A percentile compares a stretch with the other conserved stretches of the same genome.
These are phyloP conservation scores for Microcyclosporella mali DNA, from an alignment of 2,329 filamentous ascomycete genomes.

Conservation along the genomic window DNA sequence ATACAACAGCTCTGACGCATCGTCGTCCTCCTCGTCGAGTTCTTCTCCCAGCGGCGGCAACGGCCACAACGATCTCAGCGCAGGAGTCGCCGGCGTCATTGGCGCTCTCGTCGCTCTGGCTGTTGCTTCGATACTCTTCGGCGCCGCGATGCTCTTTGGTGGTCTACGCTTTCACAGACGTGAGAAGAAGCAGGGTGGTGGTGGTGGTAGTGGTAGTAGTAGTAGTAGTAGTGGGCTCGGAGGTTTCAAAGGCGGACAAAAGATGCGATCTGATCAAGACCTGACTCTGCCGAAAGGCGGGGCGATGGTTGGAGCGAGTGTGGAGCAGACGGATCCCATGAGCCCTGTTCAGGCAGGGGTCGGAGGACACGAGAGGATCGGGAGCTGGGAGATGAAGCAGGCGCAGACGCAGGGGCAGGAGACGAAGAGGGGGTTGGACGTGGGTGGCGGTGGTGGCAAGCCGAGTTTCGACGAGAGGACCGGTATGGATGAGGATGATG, in stretches of 20 bases:
- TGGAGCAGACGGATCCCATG: slow-evolving; percentile 30
- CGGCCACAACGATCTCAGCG: slow-evolving; percentile 15
- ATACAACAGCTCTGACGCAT: slow-evolving; percentile 33
- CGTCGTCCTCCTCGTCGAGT: not conserved
- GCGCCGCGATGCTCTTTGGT: slow-evolving; percentile 38
- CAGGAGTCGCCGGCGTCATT: slow-evolving; percentile 50
- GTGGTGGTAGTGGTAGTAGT: slow-evolving; percentile 1
- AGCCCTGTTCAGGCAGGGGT: slow-evolving; percentile 3
- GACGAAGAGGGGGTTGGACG: slow-evolving; percentile 11
- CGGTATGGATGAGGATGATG: slow-evolving; percentile 41
- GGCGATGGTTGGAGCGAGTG: slow-evolving; percentile 27
- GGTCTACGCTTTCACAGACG: slow-evolving; percentile 43
- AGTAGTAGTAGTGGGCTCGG: slow-evolving; percentile 40
- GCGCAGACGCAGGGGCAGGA: slow-evolving; percentile 28
- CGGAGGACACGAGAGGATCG: slow-evolving; percentile 46
- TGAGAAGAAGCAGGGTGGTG: slow-evolving; percentile 7
- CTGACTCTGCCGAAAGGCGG: slow-evolving; percentile 42
- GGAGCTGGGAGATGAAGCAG: slow-evolving; percentile 52
- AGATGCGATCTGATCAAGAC: slow-evolving; percentile 51
- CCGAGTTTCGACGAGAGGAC: slow-evolving; percentile 32
- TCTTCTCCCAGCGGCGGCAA: not conserved
- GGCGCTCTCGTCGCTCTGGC: slow-evolving; percentile 49
- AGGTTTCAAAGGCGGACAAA: slow-evolving; percentile 52
- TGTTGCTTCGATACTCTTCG: slow-evolving; percentile 39
- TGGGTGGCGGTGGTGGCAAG: slow-evolving; percentile 16